phyloP scores from a whole-genome alignment of 371 early-diverging fungal genomes.

The Encephalitozoon intestinalis region DNA sequence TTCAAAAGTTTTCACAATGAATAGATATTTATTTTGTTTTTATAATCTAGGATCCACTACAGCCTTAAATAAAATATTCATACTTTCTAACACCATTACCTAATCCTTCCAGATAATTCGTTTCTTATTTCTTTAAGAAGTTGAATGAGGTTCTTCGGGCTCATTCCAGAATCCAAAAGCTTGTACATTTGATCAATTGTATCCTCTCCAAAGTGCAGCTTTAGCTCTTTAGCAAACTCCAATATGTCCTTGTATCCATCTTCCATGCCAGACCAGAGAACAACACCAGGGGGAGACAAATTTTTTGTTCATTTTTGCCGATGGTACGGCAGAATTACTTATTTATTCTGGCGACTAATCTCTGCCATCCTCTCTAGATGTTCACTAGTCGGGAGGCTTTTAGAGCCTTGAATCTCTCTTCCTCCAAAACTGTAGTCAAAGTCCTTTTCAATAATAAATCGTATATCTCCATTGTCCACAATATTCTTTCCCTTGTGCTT shows the following conservation, averaged over 20 bases:
- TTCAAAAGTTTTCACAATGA: constrained; percentile 3
- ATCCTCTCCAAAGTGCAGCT: constrained; percentile 22
- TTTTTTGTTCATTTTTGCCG: not conserved
- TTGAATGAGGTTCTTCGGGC: not conserved
- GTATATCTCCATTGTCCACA: constrained; percentile 51
- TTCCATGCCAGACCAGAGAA: not conserved
- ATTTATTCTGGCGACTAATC: constrained; percentile 42
- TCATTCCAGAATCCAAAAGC: constrained; percentile 23
- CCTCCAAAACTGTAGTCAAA: constrained; percentile 59
- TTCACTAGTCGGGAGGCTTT: constrained; percentile 16
- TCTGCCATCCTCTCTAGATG: constrained; percentile 49
- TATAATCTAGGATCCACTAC: not conserved
- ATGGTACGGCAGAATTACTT: not conserved
- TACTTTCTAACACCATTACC: not conserved
- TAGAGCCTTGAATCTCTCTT: constrained; percentile 10
- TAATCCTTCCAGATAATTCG: not conserved
- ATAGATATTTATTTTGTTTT: not conserved
- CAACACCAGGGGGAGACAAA: not conserved
- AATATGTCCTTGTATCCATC: not conserved
- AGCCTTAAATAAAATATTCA: not conserved
- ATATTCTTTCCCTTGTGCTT: constrained; percentile 51
- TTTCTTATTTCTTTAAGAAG: constrained; percentile 5
- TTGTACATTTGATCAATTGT: constrained; percentile 17
- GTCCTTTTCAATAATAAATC: constrained; percentile 60
- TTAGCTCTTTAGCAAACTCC: constrained; percentile 9